These are phyloP conservation scores for Phaeosphaeriaceae sp. DNA, from an alignment of 2,329 filamentous ascomycete species.

Conservation along the genomic window DNA sequence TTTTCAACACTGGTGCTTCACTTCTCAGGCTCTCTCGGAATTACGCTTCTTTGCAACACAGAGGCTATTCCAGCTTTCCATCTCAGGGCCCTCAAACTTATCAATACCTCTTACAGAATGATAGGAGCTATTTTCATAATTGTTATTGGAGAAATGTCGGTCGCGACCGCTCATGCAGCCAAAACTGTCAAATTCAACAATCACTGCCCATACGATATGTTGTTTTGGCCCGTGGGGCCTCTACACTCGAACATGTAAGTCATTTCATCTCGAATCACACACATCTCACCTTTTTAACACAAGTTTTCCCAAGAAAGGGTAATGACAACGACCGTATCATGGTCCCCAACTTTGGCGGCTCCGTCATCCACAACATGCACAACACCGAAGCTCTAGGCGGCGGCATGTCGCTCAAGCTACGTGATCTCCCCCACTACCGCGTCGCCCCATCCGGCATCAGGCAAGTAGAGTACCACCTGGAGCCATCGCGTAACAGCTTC, in stretches of 20 bases:
- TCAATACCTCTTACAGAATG: no score
- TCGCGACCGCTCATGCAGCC: slow-evolving; percentile 5
- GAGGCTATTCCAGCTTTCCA: no score
- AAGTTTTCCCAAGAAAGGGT: no score
- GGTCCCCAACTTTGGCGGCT: slow-evolving; percentile 14
- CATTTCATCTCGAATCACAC: no score
- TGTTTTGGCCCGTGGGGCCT: slow-evolving; percentile 28
- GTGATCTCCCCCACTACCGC: slow-evolving; percentile 25
- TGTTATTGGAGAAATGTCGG: no score
- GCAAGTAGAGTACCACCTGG: slow-evolving; percentile 30
- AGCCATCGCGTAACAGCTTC: slow-evolving; percentile 8
- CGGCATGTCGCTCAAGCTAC: slow-evolving; percentile 30
- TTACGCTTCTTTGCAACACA: no score
- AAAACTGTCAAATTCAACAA: slow-evolving; percentile 31
- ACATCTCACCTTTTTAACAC: no score
- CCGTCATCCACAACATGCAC: slow-evolving; percentile 16
- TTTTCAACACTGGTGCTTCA: no score
- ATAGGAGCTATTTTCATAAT: no score
- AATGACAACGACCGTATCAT: slow-evolving; percentile 10
- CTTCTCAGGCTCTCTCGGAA: no score
- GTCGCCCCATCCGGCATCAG: slow-evolving; percentile 26
- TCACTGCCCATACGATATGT: slow-evolving; percentile 29
- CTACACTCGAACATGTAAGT: not conserved
- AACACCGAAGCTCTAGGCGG: slow-evolving; percentile 10
- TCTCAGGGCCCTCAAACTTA: no score